Percentiles rank a stretch among this genome's conserved stretches.
These are phyloP conservation scores for Forsythia viridissima DNA, from an alignment of 257 asterid species.

Conservation along the genomic window DNA sequence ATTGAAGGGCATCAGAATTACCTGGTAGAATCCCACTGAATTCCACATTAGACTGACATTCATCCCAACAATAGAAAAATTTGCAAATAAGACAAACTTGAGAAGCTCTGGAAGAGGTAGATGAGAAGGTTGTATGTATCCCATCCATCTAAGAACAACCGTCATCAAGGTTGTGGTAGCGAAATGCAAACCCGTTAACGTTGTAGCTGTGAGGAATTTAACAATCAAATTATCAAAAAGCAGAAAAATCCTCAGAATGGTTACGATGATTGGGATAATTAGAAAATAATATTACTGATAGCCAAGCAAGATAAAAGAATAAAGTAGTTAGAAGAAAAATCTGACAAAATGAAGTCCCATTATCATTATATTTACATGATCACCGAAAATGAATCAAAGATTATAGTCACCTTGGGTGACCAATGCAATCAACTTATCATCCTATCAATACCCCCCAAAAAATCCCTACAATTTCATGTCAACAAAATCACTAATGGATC, in stretches of 20 bases:
- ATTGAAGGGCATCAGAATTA: constrained; percentile 27
- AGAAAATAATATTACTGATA: background rate
- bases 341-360: too few relatives aligned
- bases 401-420: background rate
- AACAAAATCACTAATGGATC: background rate
- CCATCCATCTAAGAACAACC: constrained; percentile 87
- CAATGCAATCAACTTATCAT: background rate
- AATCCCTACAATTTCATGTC: background rate
- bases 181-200: constrained; percentile 95
- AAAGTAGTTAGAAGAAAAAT: background rate
- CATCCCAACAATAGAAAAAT: constrained; percentile 98
- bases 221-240: constrained; percentile 20
- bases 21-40: constrained; percentile 99
- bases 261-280: background rate
- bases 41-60: constrained; percentile 99
- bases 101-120: constrained; percentile 80
- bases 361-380: background rate
- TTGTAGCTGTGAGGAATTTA: constrained; percentile 75
- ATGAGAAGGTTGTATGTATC: constrained; percentile 96
- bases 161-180: constrained; percentile 97
- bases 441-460: background rate
- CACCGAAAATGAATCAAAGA: background rate
- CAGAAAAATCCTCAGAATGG: constrained; percentile 18
- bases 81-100: constrained; percentile 84
- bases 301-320: background rate